Evolutionary conservation across 805 yeast genomes (phyloP).

Genomic region (Teunomyces gatunensis): DNA sequence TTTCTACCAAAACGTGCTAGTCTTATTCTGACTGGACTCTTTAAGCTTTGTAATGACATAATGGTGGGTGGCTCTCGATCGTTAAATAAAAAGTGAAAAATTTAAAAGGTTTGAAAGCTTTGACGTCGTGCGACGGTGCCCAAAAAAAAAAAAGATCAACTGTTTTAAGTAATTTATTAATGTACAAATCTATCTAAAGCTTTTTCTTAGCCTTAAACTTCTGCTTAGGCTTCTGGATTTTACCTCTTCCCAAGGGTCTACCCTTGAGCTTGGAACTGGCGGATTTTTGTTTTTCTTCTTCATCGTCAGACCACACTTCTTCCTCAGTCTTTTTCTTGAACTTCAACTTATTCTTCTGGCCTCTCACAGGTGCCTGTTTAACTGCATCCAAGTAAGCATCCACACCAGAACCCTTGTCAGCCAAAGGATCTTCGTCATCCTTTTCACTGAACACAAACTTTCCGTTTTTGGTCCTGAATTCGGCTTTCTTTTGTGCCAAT

Average conservation of each 20-base stretch:
- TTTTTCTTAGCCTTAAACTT: conserved; percentile 61
- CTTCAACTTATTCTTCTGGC: conserved; percentile 88
- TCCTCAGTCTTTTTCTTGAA: conserved; percentile 63
- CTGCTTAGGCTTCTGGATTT: conserved; percentile 39
- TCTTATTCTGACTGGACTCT: conserved; percentile 81
- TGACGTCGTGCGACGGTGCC: neutral
- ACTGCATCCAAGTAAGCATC: conserved; percentile 95
- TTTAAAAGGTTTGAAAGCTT: neutral
- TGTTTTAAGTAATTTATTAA: neutral
- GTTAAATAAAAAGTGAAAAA: neutral
- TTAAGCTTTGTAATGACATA: conserved; percentile 26
- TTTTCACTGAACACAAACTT: conserved; percentile 63
- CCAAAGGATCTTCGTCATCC: conserved; percentile 34
- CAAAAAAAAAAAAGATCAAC: neutral
- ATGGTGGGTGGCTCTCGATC: neutral
- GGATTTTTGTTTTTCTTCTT: conserved; percentile 37
- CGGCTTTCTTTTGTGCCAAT: conserved; percentile 31
- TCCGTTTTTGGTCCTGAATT: conserved; percentile 59
- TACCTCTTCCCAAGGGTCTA: conserved; percentile 18
- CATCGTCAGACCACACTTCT: conserved; percentile 46
- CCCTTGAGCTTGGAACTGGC: conserved; percentile 9
- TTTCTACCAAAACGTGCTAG: conserved; percentile 91
- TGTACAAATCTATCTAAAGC: conserved; percentile 32
- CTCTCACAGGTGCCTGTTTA: conserved; percentile 88
- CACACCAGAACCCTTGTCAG: conserved; percentile 54